These are phyloP conservation scores for Penicillium sp. DNA, from an alignment of 2,329 filamentous ascomycete genomes.

Conservation along the genomic window DNA sequence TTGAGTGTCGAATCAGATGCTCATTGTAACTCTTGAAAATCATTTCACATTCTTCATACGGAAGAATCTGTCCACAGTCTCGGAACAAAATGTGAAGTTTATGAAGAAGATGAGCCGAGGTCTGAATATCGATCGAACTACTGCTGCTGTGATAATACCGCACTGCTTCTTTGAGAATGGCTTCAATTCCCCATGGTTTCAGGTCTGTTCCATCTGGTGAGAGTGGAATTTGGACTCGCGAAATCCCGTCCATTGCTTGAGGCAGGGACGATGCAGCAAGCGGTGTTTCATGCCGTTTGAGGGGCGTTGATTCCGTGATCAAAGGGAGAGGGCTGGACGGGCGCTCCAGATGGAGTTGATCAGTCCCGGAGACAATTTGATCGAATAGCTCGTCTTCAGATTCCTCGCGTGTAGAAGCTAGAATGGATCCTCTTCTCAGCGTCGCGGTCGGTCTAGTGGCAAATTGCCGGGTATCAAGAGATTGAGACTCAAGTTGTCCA, in stretches of 20 bases:
- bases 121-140: conserved; percentile 40
- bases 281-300: conserved; percentile 11
- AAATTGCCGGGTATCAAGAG: conserved; percentile 24
- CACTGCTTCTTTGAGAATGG: conserved; percentile 41
- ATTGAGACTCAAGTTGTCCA: conserved; percentile 24
- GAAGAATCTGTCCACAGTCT: conserved; percentile 40
- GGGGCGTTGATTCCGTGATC: conserved; percentile 36
- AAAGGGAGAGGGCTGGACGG: conserved; percentile 39
- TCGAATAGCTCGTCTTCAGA: conserved; percentile 26
- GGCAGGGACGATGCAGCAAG: not conserved
- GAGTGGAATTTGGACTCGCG: conserved; percentile 33
- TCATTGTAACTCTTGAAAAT: conserved; percentile 59
- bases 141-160: conserved; percentile 41
- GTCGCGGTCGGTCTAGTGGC: conserved; percentile 5
- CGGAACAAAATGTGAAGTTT: conserved; percentile 42
- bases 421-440: conserved; percentile 17
- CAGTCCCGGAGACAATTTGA: conserved; percentile 23
- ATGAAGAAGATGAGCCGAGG: conserved; percentile 43
- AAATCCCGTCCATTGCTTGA: conserved; percentile 20
- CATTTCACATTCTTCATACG: conserved; percentile 52
- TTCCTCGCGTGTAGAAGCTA: conserved; percentile 23
- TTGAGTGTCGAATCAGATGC: conserved; percentile 49
- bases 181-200: conserved; percentile 43
- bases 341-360: conserved; percentile 46
- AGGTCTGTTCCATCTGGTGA: conserved; percentile 28